Evolutionary conservation across 345 rosid species (phyloP).

Genomic region (Dipteronia dyeriana): DNA sequence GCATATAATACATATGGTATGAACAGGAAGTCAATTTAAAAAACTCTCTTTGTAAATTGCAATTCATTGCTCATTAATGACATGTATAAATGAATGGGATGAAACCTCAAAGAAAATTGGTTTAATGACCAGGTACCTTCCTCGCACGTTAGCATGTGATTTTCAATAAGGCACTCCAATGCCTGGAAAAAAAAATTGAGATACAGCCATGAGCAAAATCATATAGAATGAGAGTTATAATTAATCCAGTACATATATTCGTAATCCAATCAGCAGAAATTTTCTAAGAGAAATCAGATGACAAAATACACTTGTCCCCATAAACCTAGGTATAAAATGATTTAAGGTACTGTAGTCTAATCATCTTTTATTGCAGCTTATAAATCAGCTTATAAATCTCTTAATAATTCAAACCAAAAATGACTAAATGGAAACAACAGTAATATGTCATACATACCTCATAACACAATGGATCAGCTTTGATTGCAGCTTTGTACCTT

Average conservation of each 20-base stretch:
- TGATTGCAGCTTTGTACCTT: slow-evolving; percentile 97
- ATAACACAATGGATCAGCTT: slow-evolving; percentile 95
- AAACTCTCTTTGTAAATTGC: slow-evolving; percentile 5
- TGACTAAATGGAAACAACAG: slow-evolving; percentile 9
- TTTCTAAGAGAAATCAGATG: background rate
- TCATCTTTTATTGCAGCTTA: background rate
- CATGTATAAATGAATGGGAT: background rate
- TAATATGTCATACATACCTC: slow-evolving; percentile 57
- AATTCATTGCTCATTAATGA: background rate
- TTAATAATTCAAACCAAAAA: slow-evolving; percentile 1
- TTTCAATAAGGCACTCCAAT: slow-evolving; percentile 89
- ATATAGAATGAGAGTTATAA: background rate
- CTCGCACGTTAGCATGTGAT: slow-evolving; percentile 92
- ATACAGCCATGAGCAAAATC: slow-evolving; percentile 16
- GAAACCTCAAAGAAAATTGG: slow-evolving; percentile 12
- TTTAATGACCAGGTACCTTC: slow-evolving; percentile 58
- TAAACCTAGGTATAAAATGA: background rate
- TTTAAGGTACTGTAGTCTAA: background rate
- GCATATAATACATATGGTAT: background rate
- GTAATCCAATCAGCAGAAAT: background rate
- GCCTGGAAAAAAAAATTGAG: slow-evolving; percentile 55
- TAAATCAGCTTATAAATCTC: background rate
- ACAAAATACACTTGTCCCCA: background rate
- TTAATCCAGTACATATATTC: background rate
- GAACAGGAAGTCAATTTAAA: background rate